phyloP scores from a whole-genome alignment of 805 yeast species.

The Wickerhamomyces rabaulensis region DNA sequence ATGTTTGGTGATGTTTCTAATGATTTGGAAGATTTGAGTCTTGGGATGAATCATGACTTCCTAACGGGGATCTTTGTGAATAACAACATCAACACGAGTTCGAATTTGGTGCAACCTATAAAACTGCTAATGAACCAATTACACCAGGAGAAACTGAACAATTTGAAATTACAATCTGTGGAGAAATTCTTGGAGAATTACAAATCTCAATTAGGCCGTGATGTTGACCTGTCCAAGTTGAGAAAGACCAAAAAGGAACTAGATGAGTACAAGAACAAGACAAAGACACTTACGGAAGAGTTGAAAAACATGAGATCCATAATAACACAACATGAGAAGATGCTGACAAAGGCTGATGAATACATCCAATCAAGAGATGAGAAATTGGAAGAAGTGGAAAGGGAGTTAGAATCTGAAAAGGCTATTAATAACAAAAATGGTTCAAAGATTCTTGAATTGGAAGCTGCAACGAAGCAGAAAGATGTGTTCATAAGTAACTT shows the following conservation, averaged over 20 bases:
- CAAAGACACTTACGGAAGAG: neutral
- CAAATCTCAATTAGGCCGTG: constrained; percentile 18
- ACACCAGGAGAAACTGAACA: constrained; percentile 54
- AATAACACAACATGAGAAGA: constrained; percentile 1
- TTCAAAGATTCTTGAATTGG: neutral
- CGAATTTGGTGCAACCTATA: constrained; percentile 51
- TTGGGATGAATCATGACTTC: constrained; percentile 42
- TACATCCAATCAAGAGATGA: neutral
- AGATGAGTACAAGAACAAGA: neutral
- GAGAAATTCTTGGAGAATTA: constrained; percentile 51
- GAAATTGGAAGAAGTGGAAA: neutral
- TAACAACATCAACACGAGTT: constrained; percentile 52
- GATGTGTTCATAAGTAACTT: neutral
- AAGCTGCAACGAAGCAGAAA: neutral
- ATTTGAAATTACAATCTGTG: constrained; percentile 47
- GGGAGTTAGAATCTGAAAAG: neutral
- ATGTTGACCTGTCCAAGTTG: constrained; percentile 2
- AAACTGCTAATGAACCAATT: constrained; percentile 49
- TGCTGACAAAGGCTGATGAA: neutral
- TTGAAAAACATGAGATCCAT: neutral
- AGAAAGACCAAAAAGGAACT: neutral
- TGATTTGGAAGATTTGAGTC: constrained; percentile 43
- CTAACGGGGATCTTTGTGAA: constrained; percentile 54
- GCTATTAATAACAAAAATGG: neutral
- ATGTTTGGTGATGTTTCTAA: constrained; percentile 53